Evolutionary conservation across 306 rosid genomes (phyloP), one percentile per base, ranked within the genome.

Genomic region (Purshia tridentata): DNA sequence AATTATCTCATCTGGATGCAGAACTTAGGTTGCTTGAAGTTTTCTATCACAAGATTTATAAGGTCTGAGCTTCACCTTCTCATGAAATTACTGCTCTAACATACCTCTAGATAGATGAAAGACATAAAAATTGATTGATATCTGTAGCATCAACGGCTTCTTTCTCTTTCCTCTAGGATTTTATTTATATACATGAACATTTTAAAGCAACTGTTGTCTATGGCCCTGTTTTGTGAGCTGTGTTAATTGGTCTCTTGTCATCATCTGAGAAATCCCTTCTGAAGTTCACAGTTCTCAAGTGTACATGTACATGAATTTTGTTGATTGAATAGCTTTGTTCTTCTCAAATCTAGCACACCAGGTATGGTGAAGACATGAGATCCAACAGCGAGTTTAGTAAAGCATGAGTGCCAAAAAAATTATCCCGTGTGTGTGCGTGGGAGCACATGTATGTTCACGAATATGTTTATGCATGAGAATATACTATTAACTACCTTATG

Each of bases 11-110:
- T 72, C 87, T 91, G 8, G 77, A 88, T 76, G 96, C 95, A 23
- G 96, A 92, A 79, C 94, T 92, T 72, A 84, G 98, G 85, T 67
- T 92, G 96, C 94, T 92, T 64, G 96, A 92, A 88, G 94, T 92
- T 69, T 92, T 90, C 85, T 90, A 90, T 84, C 96, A 90, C 81
- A 92, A 88, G 86, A 92, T 92, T 75, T 92, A 90, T 86, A 90
- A 92, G 98, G 96, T 92, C 37, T 61, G 81, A 68, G 4, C 45
- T 60, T 55, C 18, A 15, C 78, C 76, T 70, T 64, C 79, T 67
- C 73, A 56, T 29, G 60, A 65, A 55, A 20, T 65, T 73, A 57
- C 67, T 15, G 15, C 42, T 54, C 72, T 77, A 22, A 0, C 41
- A 40, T 65, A 55, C 12, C 49, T 65, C 13, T 77, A 41, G 45